phyloP scores from a whole-genome alignment of 1,139 yeast species.

The Lodderomyces metapsilosis region DNA sequence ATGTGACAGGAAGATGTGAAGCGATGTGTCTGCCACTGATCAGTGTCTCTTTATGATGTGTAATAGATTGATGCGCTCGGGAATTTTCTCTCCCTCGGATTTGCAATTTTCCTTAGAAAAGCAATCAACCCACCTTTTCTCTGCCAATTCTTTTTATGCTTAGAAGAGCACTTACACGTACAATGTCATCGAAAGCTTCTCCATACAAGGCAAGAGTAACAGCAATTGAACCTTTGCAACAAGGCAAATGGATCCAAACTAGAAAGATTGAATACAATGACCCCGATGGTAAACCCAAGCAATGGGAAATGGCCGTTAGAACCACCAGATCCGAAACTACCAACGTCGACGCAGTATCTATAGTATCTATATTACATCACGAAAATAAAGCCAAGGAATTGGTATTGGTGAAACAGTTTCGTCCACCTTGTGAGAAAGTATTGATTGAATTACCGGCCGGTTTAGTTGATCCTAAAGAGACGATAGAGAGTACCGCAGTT shows the following conservation, averaged over 20 bases:
- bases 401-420: slow-evolving; percentile 79
- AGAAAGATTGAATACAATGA: slow-evolving; percentile 65
- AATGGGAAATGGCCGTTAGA: slow-evolving; percentile 92
- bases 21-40: too few species aligned
- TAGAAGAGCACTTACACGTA: slow-evolving; percentile 6
- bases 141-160: slow-evolving; percentile 5
- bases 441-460: slow-evolving; percentile 97
- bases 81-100: too few species aligned
- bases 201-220: slow-evolving; percentile 36
- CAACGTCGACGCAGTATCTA: slow-evolving; percentile 85
- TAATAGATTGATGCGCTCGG: neutral
- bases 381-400: slow-evolving; percentile 49
- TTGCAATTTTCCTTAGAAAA: neutral
- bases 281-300: slow-evolving; percentile 63
- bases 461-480: slow-evolving; percentile 79
- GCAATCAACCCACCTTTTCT: too few species aligned
- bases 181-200: slow-evolving; percentile 26
- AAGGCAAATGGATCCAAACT: slow-evolving; percentile 49
- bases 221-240: slow-evolving; percentile 27
- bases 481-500: slow-evolving; percentile 74
- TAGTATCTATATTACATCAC: slow-evolving; percentile 65
- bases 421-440: slow-evolving; percentile 88
- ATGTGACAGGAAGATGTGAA: too few species aligned
- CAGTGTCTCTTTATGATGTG: too few species aligned
- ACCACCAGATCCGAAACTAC: slow-evolving; percentile 69